Evolutionary conservation across 371 early-diverging fungal genomes (phyloP).

Genomic region (Caulochytrium protostelioides): DNA sequence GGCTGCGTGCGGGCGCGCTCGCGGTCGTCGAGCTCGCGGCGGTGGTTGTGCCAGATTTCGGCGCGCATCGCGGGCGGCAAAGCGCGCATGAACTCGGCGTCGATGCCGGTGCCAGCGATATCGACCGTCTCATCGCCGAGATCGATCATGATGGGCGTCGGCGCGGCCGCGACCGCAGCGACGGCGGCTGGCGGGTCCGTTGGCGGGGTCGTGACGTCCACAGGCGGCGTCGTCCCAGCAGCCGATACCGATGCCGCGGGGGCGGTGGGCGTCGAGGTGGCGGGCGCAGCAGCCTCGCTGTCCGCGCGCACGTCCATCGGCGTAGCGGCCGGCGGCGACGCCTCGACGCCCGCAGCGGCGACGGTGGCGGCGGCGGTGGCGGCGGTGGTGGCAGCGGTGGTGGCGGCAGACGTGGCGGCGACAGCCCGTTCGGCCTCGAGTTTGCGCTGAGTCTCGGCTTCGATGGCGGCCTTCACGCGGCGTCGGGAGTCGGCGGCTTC

Average conservation of each 20-base stretch:
- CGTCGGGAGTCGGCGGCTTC: too few relatives aligned
- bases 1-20: too few relatives aligned
- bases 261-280: too few relatives aligned
- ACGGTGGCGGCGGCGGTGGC: not conserved
- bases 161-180: too few relatives aligned
- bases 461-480: too few relatives aligned
- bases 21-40: too few relatives aligned
- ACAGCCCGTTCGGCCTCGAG: conserved; percentile 11
- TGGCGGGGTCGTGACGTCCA: too few relatives aligned
- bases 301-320: not conserved
- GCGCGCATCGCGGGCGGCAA: not conserved
- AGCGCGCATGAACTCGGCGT: not conserved
- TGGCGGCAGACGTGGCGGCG: not conserved
- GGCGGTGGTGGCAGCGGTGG: not conserved
- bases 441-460: conserved; percentile 8
- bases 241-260: too few relatives aligned
- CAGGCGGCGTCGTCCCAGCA: too few relatives aligned
- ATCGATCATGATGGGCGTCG: too few relatives aligned
- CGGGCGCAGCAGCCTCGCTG: not conserved
- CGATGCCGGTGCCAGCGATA: conserved; percentile 2
- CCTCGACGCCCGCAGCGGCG: conserved; percentile 1
- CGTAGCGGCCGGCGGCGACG: not conserved
- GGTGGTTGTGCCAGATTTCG: not conserved
- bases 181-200: too few relatives aligned
- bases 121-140: too few relatives aligned